These are phyloP conservation scores for Phialophora tarda DNA, from an alignment of 2,329 filamentous ascomycete species.

Conservation along the genomic window DNA sequence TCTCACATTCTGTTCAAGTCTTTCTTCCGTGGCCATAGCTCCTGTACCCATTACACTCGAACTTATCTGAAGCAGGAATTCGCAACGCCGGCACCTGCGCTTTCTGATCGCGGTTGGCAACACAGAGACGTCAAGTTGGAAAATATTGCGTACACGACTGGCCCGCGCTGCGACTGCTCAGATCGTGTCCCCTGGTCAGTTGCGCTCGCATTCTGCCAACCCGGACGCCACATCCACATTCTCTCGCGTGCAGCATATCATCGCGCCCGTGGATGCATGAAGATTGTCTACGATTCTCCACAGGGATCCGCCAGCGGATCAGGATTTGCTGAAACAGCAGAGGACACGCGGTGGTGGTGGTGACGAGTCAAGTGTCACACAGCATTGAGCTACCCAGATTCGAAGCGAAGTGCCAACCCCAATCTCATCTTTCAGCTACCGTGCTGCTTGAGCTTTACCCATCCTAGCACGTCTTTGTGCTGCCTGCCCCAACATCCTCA, in stretches of 20 bases:
- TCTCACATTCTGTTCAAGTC: not conserved
- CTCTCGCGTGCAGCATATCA: conserved; percentile 13
- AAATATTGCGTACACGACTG: conserved; percentile 14
- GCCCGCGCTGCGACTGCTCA: conserved; percentile 15
- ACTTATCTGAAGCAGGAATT: conserved; percentile 2
- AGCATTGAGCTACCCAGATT: conserved; percentile 13
- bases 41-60: not conserved
- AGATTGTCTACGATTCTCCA: conserved; percentile 9
- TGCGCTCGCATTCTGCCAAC: conserved; percentile 11
- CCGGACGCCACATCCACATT: conserved; percentile 12
- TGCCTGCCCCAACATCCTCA: conserved; percentile 27
- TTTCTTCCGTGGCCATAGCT: not conserved
- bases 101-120: conserved; percentile 29
- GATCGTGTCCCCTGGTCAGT: conserved; percentile 7
- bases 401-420: conserved; percentile 10
- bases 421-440: conserved; percentile 8
- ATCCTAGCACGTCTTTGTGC: conserved; percentile 2
- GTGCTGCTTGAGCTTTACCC: conserved; percentile 3
- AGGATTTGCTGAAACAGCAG: conserved; percentile 13
- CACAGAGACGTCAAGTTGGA: conserved; percentile 19
- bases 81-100: conserved; percentile 25
- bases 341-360: not conserved
- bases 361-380: conserved; percentile 26
- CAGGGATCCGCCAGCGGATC: not conserved
- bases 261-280: not conserved